Base-by-base conservation (phyloP, 83 land plant genomes). In the Thuja plicata region DNA sequence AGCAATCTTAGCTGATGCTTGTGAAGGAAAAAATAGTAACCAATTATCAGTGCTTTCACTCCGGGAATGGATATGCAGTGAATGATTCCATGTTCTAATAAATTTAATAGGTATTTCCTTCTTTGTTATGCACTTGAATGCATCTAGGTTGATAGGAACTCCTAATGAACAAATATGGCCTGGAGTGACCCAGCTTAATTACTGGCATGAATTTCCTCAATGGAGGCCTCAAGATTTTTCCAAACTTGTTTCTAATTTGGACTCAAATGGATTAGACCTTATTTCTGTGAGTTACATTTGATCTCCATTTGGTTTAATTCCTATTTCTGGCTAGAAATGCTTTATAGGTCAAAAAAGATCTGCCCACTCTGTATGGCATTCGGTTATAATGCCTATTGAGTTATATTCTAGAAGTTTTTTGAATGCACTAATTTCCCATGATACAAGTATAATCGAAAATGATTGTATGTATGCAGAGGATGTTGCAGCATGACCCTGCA, bases 401-500 rank as follows among this genome's bases (percentile, higher is more conserved):
- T 13, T 66, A 71, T 43, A 35, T 13, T 34, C 77, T 38, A 71
- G 8, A 13, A 13, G 9, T 15, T 60, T 55, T 37, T 41, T 62
- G 32, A 48, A 60, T 62, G 9, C 21, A n/a, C 19, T 73, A 46
- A 11, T 17, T 27, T 21, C 34, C 43, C 30, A 73, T 35, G 45
- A 19, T 60, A 79, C 32, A 11, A 19, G 52, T 35, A 27, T 86
- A 48, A 48, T n/a, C 55, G 24, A 60, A 54, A 55, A 55, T 35
- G 40, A 86, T 86, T 86, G 73, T 30, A 87, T 41, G 2, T 32
- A 27, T 80, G 90, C 94, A 96, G 98, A 94, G 91, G 82, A 95
- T 97, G 98, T 91, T 97, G 77, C 93, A 90, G 80, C 94, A 92
- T 91, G 90, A 97, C 86, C 98, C 98, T 79, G 91, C 96, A 3